These are phyloP conservation scores for Plasmodium yoelii DNA, from an alignment of 169 alveolate genomes.

Conservation along the genomic window DNA sequence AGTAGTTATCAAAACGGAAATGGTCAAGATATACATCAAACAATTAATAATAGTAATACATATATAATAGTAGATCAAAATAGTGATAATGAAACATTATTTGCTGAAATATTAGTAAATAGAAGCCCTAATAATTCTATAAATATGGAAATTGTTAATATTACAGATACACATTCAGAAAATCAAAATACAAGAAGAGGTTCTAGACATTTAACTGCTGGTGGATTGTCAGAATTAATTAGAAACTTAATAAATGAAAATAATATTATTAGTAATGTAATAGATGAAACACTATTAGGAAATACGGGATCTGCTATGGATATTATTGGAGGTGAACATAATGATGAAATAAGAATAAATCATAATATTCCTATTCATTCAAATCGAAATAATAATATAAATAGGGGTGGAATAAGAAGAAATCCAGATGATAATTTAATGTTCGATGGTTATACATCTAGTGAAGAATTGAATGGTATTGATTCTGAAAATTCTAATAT, in stretches of 20 bases:
- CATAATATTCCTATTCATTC: neutral
- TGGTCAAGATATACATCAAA: neutral
- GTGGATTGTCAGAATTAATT: slow-evolving; percentile 56
- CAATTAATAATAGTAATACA: slow-evolving; percentile 9
- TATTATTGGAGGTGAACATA: neutral
- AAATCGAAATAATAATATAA: neutral
- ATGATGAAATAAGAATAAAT: neutral
- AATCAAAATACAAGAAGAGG: slow-evolving; percentile 3
- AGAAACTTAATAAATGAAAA: slow-evolving; percentile 26
- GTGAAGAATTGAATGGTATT: slow-evolving; percentile 20
- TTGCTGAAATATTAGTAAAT: slow-evolving; percentile 50
- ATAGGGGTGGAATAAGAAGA: neutral
- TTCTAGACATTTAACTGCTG: slow-evolving; percentile 33
- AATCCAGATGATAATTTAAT: slow-evolving; percentile 17
- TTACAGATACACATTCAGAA: slow-evolving; percentile 10
- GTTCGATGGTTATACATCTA: slow-evolving; percentile 30
- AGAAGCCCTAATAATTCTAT: slow-evolving; percentile 26
- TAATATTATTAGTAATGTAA: slow-evolving; percentile 27
- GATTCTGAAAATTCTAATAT: slow-evolving; percentile 3
- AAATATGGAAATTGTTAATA: slow-evolving; percentile 50
- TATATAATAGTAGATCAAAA: slow-evolving; percentile 56
- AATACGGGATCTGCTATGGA: neutral
- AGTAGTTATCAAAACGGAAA: neutral
- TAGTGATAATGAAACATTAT: slow-evolving; percentile 55
- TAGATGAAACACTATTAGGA: slow-evolving; percentile 17